Evolutionary conservation across 2,329 filamentous ascomycete species (phyloP).

Genomic region (Aspergillus oerlinghausenensis): DNA sequence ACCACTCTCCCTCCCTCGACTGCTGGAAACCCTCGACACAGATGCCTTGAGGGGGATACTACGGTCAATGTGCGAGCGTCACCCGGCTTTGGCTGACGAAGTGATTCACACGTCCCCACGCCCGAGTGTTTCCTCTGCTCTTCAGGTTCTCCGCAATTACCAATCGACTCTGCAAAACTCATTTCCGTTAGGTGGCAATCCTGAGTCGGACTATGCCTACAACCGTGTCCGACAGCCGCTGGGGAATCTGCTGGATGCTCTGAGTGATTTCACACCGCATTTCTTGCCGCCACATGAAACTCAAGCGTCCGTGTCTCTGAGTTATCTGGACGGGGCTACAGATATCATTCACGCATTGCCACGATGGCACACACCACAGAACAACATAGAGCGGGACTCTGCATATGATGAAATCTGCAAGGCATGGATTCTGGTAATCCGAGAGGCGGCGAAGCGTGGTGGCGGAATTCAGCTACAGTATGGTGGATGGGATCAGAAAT

Average conservation of each 20-base stretch:
- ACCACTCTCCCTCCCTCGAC: constrained; percentile 63
- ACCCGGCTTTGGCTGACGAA: constrained; percentile 79
- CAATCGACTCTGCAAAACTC: constrained; percentile 71
- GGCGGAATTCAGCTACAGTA: constrained; percentile 86
- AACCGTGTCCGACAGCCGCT: constrained; percentile 83
- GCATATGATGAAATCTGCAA: constrained; percentile 94
- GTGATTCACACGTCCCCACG: constrained; percentile 78
- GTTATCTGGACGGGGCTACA: constrained; percentile 85
- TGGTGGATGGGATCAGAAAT: constrained; percentile 84
- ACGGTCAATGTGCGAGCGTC: constrained; percentile 85
- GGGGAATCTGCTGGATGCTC: constrained; percentile 74
- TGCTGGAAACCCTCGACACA: constrained; percentile 90
- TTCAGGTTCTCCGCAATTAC: constrained; percentile 78
- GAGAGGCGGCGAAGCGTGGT: constrained; percentile 83
- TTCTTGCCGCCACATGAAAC: constrained; percentile 88
- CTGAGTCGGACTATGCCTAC: constrained; percentile 88
- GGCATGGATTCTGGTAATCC: constrained; percentile 88
- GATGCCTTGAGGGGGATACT: constrained; percentile 79
- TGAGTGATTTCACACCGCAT: constrained; percentile 91
- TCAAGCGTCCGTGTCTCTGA: constrained; percentile 76
- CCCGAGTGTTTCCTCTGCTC: constrained; percentile 75
- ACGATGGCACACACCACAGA: constrained; percentile 81
- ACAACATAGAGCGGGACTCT: constrained; percentile 89
- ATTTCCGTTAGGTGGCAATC: constrained; percentile 79
- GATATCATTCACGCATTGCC: constrained; percentile 85